Percentiles rank a stretch among this genome's conserved stretches.
Conservation (phyloP, 2,329 filamentous ascomycete genomes). For the Fusarium torulosum region DNA sequence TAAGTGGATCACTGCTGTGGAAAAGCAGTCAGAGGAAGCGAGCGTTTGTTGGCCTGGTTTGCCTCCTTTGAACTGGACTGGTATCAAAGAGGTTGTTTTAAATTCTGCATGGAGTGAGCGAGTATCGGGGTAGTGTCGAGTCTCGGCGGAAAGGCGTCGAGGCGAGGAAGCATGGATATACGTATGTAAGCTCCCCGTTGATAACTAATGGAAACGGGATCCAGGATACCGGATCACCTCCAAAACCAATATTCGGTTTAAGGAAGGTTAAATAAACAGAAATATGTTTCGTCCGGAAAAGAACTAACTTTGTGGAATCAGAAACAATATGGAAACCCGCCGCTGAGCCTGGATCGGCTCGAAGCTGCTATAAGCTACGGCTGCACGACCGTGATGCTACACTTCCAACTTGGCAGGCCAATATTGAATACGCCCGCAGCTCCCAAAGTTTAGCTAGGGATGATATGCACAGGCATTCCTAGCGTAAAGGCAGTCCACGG, state of each 20-base stretch:
- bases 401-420: conserved; percentile 15
- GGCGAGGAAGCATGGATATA: background rate
- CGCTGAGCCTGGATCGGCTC: conserved; percentile 14
- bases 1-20: background rate
- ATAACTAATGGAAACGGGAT: background rate
- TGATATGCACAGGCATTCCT: conserved; percentile 31
- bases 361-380: conserved; percentile 16
- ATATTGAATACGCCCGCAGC: conserved; percentile 35
- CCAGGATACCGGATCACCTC: background rate
- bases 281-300: background rate
- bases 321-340: conserved; percentile 5
- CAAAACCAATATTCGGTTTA: background rate
- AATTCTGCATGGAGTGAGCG: background rate
- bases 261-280: background rate
- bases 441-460: conserved; percentile 13
- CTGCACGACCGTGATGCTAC: conserved; percentile 19
- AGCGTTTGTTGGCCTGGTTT: background rate
- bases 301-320: conserved; percentile 1
- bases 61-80: background rate
- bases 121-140: background rate
- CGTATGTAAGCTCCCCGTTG: background rate
- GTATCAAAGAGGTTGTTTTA: background rate
- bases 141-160: background rate
- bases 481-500: conserved; percentile 29
- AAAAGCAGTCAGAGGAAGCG: background rate